These are phyloP conservation scores for Aspergillus sergii DNA, from an alignment of 2,329 filamentous ascomycete species.

Conservation along the genomic window DNA sequence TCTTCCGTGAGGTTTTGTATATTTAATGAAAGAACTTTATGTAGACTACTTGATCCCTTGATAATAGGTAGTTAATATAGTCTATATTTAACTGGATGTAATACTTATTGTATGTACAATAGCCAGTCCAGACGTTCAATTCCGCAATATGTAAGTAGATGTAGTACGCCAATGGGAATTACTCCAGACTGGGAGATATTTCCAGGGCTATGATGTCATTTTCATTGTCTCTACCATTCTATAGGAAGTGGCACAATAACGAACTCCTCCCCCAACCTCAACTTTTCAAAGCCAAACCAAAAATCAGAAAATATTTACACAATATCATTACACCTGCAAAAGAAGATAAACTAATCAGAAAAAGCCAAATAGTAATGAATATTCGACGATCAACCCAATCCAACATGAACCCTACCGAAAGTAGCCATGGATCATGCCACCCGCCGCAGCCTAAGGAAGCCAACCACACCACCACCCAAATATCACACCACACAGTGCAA, in stretches of 20 bases:
- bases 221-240: not conserved
- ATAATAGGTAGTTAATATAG: too few relatives aligned
- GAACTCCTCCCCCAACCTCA: not conserved
- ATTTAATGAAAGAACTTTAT: too few relatives aligned
- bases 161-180: not conserved
- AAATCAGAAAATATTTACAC: not conserved
- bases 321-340: not conserved
- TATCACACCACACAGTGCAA: not conserved
- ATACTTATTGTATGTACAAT: too few relatives aligned
- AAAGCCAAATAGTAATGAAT: not conserved
- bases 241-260: not conserved
- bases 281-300: not conserved
- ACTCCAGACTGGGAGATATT: not conserved
- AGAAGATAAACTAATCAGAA: not conserved
- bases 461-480: not conserved
- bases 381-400: not conserved
- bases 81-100: too few relatives aligned
- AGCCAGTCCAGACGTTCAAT: too few relatives aligned
- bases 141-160: too few relatives aligned
- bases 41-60: too few relatives aligned
- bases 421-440: not conserved
- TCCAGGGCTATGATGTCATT: not conserved
- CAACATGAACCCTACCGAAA: not conserved
- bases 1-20: too few relatives aligned
- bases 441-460: not conserved